Evolutionary conservation across 2,329 filamentous ascomycete species (phyloP).

Genomic region (Talaromyces funiculosus): DNA sequence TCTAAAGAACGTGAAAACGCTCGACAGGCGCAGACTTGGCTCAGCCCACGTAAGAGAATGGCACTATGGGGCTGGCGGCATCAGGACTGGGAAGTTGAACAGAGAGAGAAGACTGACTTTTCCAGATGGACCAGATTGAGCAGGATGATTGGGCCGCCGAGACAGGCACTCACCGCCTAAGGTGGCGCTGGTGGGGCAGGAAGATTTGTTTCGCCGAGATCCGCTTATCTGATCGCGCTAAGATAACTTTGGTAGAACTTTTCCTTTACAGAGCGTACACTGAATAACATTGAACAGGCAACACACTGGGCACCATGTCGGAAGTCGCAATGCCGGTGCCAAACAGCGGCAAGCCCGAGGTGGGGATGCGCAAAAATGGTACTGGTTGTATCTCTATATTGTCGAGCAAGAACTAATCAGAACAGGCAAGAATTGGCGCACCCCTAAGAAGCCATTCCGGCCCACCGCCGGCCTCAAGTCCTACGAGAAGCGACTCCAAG

Average conservation of each 20-base stretch:
- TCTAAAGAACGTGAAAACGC: neutral
- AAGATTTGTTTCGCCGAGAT: slow-evolving; percentile 27
- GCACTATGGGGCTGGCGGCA: neutral
- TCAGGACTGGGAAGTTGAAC: neutral
- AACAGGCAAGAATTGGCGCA: slow-evolving; percentile 92
- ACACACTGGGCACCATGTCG: slow-evolving; percentile 40
- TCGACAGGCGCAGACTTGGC: neutral
- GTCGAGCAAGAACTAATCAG: neutral
- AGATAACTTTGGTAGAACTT: slow-evolving; percentile 26
- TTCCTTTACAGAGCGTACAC: neutral
- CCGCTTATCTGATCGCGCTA: slow-evolving; percentile 42
- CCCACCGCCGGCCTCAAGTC: slow-evolving; percentile 71
- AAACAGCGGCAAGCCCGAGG: slow-evolving; percentile 23
- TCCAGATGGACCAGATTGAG: neutral
- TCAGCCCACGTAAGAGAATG: neutral
- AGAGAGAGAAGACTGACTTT: neutral
- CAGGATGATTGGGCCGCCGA: neutral
- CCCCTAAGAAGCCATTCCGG: slow-evolving; percentile 75
- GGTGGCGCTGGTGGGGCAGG: neutral
- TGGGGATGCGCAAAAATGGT: slow-evolving; percentile 82
- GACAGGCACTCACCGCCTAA: neutral
- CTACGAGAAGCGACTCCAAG: slow-evolving; percentile 69
- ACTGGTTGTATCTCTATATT: slow-evolving; percentile 18
- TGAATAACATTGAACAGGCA: neutral
- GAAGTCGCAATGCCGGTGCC: slow-evolving; percentile 23